A percentile compares a stretch with the other conserved stretches of the same genome.
These are phyloP conservation scores for Fimicolochytrium jonesii DNA, from an alignment of 192 early-diverging fungal genomes.

Conservation along the genomic window DNA sequence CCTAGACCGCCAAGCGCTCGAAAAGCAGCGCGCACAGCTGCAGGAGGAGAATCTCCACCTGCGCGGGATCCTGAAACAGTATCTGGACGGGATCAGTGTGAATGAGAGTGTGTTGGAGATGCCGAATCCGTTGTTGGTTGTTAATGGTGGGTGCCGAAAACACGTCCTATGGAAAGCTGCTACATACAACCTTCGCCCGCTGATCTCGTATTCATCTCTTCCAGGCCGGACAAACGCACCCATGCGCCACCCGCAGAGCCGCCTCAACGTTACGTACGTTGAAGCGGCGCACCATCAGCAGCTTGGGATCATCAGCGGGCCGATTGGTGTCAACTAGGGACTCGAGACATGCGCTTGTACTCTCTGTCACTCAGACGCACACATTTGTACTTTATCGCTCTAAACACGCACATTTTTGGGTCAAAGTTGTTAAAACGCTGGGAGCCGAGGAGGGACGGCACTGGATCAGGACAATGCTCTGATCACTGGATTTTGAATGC, in stretches of 20 bases:
- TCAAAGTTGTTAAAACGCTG: too few relatives aligned
- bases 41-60: conserved; percentile 51
- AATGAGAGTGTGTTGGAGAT: conserved; percentile 45
- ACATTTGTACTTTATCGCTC: too few relatives aligned
- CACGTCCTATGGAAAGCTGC: too few relatives aligned
- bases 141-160: conserved; percentile 53
- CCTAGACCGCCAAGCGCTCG: conserved; percentile 48
- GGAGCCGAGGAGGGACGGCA: too few relatives aligned
- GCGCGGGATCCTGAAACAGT: conserved; percentile 51
- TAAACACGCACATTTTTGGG: too few relatives aligned
- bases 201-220: neutral
- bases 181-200: too few relatives aligned
- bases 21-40: conserved; percentile 38
- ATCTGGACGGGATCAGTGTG: conserved; percentile 57
- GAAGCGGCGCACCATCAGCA: conserved; percentile 39
- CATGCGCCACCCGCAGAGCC: conserved; percentile 32
- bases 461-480: too few relatives aligned
- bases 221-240: conserved; percentile 48
- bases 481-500: too few relatives aligned
- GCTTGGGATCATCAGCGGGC: too few relatives aligned
- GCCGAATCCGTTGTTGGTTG: conserved; percentile 54
- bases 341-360: too few relatives aligned
- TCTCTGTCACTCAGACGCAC: too few relatives aligned
- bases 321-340: too few relatives aligned
- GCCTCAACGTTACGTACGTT: conserved; percentile 44